These are phyloP conservation scores for Monilinia vaccinii-corymbosi DNA, from an alignment of 2,329 filamentous ascomycete genomes.

Conservation along the genomic window DNA sequence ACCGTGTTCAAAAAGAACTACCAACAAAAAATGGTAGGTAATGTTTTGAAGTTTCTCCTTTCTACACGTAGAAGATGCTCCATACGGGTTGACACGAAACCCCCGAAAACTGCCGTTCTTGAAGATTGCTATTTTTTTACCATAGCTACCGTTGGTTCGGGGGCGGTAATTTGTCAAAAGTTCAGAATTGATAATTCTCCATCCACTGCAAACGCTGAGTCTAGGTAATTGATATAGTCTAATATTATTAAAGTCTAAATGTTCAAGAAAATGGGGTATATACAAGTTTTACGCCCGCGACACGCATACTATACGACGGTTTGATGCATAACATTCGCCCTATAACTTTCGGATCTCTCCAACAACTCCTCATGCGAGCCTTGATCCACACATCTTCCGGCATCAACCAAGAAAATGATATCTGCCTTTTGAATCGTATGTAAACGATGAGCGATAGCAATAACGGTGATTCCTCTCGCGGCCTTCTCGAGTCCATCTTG, in stretches of 20 bases:
- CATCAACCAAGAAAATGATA: conserved; percentile 48
- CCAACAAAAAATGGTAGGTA: neutral
- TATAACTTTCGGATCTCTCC: conserved; percentile 40
- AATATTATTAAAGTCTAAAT: neutral
- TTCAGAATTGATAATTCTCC: neutral
- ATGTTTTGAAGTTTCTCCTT: neutral
- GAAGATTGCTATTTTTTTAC: neutral
- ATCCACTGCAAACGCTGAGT: neutral
- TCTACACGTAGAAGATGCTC: no score
- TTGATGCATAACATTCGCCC: conserved; percentile 33
- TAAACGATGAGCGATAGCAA: conserved; percentile 49
- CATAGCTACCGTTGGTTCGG: neutral
- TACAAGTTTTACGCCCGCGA: conserved; percentile 24
- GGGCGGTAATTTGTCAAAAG: neutral
- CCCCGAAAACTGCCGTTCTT: neutral
- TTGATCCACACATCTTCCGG: conserved; percentile 41
- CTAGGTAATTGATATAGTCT: neutral
- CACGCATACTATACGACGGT: conserved; percentile 45
- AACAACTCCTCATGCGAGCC: conserved; percentile 47
- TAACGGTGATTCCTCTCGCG: conserved; percentile 43
- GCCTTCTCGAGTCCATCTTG: conserved; percentile 56
- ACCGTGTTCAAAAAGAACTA: neutral
- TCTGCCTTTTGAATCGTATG: conserved; percentile 49
- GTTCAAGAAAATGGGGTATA: neutral
- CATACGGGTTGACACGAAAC: neutral